Evolutionary conservation across 2,329 filamentous ascomycete species (phyloP), one percentile per base, ranked within the genome.

Genomic region (Pyrenophora graminea): DNA sequence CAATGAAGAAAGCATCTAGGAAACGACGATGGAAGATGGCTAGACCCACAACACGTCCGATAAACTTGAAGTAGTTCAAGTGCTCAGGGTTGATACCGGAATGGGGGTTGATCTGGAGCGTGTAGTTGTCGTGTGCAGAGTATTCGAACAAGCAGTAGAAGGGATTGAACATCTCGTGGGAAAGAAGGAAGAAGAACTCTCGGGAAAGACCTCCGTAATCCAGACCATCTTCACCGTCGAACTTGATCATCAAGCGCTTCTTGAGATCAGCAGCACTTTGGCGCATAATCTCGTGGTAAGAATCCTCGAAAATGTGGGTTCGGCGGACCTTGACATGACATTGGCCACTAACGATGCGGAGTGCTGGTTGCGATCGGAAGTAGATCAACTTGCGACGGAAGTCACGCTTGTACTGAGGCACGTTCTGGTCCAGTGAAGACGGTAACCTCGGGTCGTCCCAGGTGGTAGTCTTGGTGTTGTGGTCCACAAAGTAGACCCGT

Each of bases 101-200:
- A 76, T 99, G 94, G 39, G 94, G 94, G 79, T 99, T 99, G 80
- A 99, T 99, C 77, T 99, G 94, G 48, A 99, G 88, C 25, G 94
- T 99, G 79, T 99, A 99, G 79, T 99, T 99, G 85, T 99, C 94
- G 80, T 99, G 94, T 33, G 94, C 94, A 21, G 94, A 97, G 76
- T 99, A 99, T 78, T 99, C 94, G 80, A 99, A 99, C 46, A 99
- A 82, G 74, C 94, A 99, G 80, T 99, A 99, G 79, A 99, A 99
- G 27, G 94, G 94, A 75, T 99, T 99, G 80, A 99, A 99, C 94
- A 99, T 99, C 80, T 99, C 94, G 77, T 99, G 94, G 13, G 93
- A 97, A 48, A 99, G 85, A 34, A 99, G 81, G 85, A 99, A 99
- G 82, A 99, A 99, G 81, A 99, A 99, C 77, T 99, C 94, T 58